Conservation (phyloP, 495 filamentous ascomycete genomes). For the Cairneyella variabilis region DNA sequence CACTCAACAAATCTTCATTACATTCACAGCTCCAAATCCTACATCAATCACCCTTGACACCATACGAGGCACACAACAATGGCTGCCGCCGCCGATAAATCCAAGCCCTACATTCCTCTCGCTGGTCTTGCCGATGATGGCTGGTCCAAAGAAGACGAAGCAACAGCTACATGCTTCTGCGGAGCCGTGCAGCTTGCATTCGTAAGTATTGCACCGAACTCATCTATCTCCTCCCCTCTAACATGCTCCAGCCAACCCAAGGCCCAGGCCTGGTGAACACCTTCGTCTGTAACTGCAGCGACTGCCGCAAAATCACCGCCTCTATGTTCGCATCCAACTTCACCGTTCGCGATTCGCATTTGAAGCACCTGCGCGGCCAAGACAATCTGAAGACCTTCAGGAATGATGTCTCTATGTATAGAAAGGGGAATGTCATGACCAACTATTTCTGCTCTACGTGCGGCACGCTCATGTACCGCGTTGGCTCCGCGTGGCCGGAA, state of each 20-base stretch:
- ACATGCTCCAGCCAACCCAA: constrained; percentile 33
- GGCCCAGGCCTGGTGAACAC: constrained; percentile 40
- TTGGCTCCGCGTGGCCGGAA: constrained; percentile 30
- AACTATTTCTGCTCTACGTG: constrained; percentile 53
- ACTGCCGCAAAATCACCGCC: constrained; percentile 56
- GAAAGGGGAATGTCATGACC: constrained; percentile 42
- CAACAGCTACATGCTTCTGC: constrained; percentile 53
- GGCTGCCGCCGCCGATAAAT: constrained; percentile 19
- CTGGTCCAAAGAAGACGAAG: constrained; percentile 38
- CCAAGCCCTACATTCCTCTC: constrained; percentile 27
- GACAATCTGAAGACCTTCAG: constrained; percentile 38
- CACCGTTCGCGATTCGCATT: constrained; percentile 36
- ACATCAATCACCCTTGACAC: too few species aligned
- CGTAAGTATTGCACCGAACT: constrained; percentile 26
- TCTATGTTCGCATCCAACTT: constrained; percentile 58
- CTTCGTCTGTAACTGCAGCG: constrained; percentile 54
- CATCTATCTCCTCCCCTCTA: constrained; percentile 8
- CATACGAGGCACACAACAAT: too few species aligned
- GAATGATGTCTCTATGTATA: constrained; percentile 38
- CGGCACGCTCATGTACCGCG: constrained; percentile 51
- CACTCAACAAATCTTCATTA: too few species aligned
- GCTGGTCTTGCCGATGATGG: constrained; percentile 26
- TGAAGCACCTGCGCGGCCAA: constrained; percentile 43
- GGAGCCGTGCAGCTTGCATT: constrained; percentile 51
- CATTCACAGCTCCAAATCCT: too few species aligned